Conservation (phyloP, 2,329 filamentous ascomycete species). For the Penicillium nordicum region DNA sequence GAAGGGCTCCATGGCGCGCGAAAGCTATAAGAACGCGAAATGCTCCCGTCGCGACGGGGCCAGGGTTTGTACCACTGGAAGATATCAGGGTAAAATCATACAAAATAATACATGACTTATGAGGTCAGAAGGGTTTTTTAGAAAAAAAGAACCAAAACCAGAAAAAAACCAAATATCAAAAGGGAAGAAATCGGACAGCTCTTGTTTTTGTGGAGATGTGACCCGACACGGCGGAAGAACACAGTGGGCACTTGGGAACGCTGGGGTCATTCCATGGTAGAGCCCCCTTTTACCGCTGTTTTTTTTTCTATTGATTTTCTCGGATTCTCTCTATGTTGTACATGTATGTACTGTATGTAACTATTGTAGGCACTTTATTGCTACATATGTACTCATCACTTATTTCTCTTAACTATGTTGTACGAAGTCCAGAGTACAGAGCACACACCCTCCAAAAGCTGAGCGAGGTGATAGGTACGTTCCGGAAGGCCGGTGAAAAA, state of each 20-base stretch:
- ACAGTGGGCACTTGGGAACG: not conserved
- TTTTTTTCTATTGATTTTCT: no score
- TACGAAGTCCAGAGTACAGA: no score
- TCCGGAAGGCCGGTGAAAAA: constrained; percentile 5
- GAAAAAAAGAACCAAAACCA: not conserved
- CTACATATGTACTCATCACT: not conserved
- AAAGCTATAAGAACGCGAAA: constrained; percentile 8
- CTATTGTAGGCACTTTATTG: not conserved
- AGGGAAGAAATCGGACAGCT: constrained; percentile 15
- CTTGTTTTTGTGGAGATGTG: constrained; percentile 26
- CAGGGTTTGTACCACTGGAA: constrained; percentile 1
- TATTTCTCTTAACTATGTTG: not conserved
- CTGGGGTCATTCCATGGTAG: not conserved
- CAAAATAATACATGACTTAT: constrained; percentile 1
- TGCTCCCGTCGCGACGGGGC: constrained; percentile 10
- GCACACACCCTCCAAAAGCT: no score
- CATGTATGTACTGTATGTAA: no score
- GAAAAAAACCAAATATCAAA: not conserved
- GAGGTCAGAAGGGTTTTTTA: constrained; percentile 2
- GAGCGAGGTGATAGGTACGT: no score
- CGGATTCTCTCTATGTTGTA: no score
- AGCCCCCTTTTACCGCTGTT: not conserved
- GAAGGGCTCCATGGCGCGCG: constrained; percentile 22
- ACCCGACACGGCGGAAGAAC: constrained; percentile 18
- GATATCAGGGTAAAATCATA: constrained; percentile 18